A percentile compares a stretch with the other conserved stretches of the same genome.
These are phyloP conservation scores for Tetracentron sinense DNA, from an alignment of 164 flowering plant species.

Conservation along the genomic window DNA sequence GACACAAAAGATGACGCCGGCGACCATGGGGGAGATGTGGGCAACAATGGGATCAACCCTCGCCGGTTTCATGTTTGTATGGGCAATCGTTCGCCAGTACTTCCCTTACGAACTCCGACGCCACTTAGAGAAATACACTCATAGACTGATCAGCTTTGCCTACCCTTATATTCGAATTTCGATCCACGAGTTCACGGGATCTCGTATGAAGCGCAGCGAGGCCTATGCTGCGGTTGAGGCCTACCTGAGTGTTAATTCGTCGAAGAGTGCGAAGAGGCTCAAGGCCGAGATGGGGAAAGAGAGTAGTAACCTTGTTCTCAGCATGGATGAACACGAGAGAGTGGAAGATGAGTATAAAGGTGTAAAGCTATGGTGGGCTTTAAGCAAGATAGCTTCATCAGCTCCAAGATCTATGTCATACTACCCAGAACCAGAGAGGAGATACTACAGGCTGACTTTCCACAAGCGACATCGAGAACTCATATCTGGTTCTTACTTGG, in stretches of 20 bases:
- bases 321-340: constrained; percentile 55
- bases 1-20: constrained; percentile 12
- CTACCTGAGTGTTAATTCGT: constrained; percentile 40
- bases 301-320: constrained; percentile 30
- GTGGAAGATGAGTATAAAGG: constrained; percentile 50
- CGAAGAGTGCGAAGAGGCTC: constrained; percentile 43
- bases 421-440: constrained; percentile 25
- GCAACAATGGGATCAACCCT: constrained; percentile 37
- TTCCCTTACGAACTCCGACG: constrained; percentile 32
- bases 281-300: constrained; percentile 43
- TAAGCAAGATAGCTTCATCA: constrained; percentile 14
- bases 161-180: constrained; percentile 44
- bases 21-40: constrained; percentile 33
- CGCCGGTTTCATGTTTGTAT: constrained; percentile 45
- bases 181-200: constrained; percentile 46
- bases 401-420: constrained; percentile 1
- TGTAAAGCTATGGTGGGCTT: constrained; percentile 41
- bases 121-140: constrained; percentile 24
- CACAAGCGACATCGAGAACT: no score
- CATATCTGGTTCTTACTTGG: no score
- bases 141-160: constrained; percentile 23
- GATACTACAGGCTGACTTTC: constrained; percentile 1
- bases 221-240: constrained; percentile 50
- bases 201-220: constrained; percentile 40
- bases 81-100: constrained; percentile 39